Conservation (phyloP, 1,139 yeast species). For the Debaryomyces subglobosus region DNA sequence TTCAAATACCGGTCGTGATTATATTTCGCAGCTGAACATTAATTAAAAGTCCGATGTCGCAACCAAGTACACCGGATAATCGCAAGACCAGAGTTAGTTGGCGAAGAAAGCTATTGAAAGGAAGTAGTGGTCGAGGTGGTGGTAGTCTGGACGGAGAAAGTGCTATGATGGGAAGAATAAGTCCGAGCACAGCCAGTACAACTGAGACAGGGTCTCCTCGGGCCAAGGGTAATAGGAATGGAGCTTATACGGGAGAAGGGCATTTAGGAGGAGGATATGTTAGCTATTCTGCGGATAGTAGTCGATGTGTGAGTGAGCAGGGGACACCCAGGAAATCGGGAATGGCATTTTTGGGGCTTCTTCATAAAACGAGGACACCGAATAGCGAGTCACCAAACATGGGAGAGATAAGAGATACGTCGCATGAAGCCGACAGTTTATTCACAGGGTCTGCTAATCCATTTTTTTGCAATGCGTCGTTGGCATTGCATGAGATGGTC, state of each 20-base stretch:
- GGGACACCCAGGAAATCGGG: conserved; percentile 3
- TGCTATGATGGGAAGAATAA: neutral
- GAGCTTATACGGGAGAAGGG: neutral
- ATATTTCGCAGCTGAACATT: conserved; percentile 3
- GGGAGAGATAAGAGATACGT: neutral
- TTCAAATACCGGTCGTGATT: neutral
- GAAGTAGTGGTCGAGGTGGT: neutral
- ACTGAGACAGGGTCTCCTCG: neutral
- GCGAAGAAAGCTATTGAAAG: conserved; percentile 1
- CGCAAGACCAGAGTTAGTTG: conserved; percentile 4
- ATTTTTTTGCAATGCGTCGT: conserved; percentile 3
- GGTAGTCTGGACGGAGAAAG: neutral
- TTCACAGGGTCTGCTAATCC: neutral
- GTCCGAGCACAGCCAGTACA: neutral
- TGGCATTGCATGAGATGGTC: conserved; percentile 11
- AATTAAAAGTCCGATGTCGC: conserved; percentile 3
- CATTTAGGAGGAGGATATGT: neutral
- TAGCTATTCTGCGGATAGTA: neutral
- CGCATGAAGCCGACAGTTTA: neutral
- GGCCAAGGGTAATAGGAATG: neutral
- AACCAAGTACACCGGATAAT: conserved; percentile 1
- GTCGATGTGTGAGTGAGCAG: neutral
- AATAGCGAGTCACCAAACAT: neutral
- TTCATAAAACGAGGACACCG: conserved; percentile 7
- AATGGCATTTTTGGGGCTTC: conserved; percentile 7